phyloP scores from a whole-genome alignment of 441 rosid species.

The Corymbia citriodora region DNA sequence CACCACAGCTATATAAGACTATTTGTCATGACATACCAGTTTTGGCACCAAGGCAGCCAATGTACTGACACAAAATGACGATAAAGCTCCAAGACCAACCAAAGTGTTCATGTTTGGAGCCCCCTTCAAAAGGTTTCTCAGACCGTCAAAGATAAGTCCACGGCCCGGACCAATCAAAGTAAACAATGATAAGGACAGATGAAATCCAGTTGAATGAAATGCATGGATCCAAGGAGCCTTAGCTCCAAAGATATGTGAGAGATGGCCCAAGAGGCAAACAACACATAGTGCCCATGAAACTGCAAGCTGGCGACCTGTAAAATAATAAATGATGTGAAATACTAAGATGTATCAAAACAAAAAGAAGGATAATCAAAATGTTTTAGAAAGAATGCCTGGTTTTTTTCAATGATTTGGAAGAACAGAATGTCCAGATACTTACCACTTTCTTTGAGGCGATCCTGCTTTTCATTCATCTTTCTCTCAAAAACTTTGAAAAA shows the following conservation, averaged over 20 bases:
- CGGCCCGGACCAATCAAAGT: conserved; percentile 97
- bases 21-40: conserved; percentile 40
- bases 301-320: conserved; percentile 82
- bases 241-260: conserved; percentile 69
- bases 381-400: background rate
- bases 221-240: conserved; percentile 76
- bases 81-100: conserved; percentile 97
- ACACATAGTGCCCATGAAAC: conserved; percentile 98
- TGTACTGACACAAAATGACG: conserved; percentile 89
- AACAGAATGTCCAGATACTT: conserved; percentile 5
- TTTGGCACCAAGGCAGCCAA: conserved; percentile 83
- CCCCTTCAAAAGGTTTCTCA: conserved; percentile 77
- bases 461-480: conserved; percentile 77
- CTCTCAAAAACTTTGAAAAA: conserved; percentile 76
- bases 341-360: background rate
- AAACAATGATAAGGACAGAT: conserved; percentile 76
- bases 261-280: conserved; percentile 93
- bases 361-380: background rate
- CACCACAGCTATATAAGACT: background rate
- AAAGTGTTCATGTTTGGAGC: conserved; percentile 95
- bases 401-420: background rate
- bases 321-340: background rate
- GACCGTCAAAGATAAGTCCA: conserved; percentile 78
- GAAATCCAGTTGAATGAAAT: conserved; percentile 91
- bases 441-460: conserved; percentile 85